A percentile compares a stretch with the other conserved stretches of the same genome.
These are phyloP conservation scores for Chlorociboria aeruginascens DNA, from an alignment of 495 filamentous ascomycete genomes.

Conservation along the genomic window DNA sequence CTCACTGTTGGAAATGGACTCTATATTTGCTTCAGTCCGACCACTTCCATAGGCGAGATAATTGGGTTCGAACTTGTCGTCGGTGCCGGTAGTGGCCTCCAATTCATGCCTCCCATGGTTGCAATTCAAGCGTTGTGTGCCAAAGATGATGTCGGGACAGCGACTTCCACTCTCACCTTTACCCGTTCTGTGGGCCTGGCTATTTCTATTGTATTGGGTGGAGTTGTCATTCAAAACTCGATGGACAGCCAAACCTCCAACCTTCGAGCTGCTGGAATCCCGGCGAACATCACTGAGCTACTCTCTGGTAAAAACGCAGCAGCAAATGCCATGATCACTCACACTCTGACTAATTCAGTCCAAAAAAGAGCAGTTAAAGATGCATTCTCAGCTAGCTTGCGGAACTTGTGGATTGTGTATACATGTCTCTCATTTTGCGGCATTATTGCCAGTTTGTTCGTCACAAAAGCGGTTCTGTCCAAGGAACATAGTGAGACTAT, in stretches of 20 bases:
- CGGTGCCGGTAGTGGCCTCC: constrained; percentile 40
- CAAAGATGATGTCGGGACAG: constrained; percentile 51
- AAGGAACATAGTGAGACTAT: constrained; percentile 50
- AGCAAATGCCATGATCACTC: background rate
- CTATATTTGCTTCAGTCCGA: constrained; percentile 34
- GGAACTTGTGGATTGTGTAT: constrained; percentile 44
- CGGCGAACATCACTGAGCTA: background rate
- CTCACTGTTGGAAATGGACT: constrained; percentile 46
- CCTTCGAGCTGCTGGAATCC: constrained; percentile 10
- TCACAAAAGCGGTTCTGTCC: constrained; percentile 36
- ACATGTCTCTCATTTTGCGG: constrained; percentile 37
- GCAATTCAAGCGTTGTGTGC: constrained; percentile 46
- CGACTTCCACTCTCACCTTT: constrained; percentile 42
- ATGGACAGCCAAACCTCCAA: constrained; percentile 26
- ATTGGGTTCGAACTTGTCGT: constrained; percentile 37
- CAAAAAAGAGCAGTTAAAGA: constrained; percentile 28
- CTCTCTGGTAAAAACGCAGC: background rate
- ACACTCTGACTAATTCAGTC: constrained; percentile 16
- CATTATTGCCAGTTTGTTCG: constrained; percentile 38
- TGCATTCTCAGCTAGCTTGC: constrained; percentile 30
- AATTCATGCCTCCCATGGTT: constrained; percentile 58
- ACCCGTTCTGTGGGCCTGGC: constrained; percentile 50
- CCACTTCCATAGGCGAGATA: constrained; percentile 34
- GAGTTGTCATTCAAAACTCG: constrained; percentile 55
- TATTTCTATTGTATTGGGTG: constrained; percentile 50